These are phyloP conservation scores for Sporothrix variecibatus DNA, from an alignment of 2,329 filamentous ascomycete genomes.

Conservation along the genomic window DNA sequence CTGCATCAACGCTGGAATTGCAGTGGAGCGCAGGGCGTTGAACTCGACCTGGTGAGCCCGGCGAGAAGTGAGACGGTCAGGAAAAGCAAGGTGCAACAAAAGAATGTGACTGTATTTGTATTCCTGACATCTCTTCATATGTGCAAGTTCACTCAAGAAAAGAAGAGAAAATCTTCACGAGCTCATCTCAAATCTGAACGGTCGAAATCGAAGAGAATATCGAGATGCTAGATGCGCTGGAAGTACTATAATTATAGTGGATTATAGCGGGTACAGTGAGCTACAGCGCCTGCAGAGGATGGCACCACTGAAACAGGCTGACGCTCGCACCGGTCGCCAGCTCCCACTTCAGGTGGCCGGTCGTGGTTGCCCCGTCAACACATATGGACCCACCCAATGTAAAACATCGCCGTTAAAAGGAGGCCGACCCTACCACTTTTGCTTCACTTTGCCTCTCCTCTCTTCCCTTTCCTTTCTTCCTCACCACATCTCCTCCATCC, in stretches of 20 bases:
- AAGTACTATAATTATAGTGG: not conserved
- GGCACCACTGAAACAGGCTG: slow-evolving; percentile 1
- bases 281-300: slow-evolving; percentile 1
- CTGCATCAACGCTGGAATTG: slow-evolving; percentile 28
- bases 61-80: not conserved
- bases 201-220: not conserved
- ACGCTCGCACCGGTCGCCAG: not conserved
- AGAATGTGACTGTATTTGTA: no score
- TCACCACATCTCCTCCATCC: slow-evolving; percentile 28
- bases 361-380: slow-evolving; percentile 28
- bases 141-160: no score
- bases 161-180: not conserved
- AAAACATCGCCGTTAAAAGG: slow-evolving; percentile 34
- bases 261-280: not conserved
- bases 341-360: not conserved
- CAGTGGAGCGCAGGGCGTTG: slow-evolving; percentile 23
- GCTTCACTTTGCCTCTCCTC: slow-evolving; percentile 22
- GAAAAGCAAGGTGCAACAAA: not conserved
- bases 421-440: slow-evolving; percentile 17
- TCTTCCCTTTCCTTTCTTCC: slow-evolving; percentile 32
- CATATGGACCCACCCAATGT: slow-evolving; percentile 20
- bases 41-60: not conserved
- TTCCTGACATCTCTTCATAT: no score
- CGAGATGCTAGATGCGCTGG: not conserved
- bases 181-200: not conserved